These are phyloP conservation scores for Polyporus tsugae DNA, from an alignment of 1,284 basidiomycete species.

Conservation along the genomic window DNA sequence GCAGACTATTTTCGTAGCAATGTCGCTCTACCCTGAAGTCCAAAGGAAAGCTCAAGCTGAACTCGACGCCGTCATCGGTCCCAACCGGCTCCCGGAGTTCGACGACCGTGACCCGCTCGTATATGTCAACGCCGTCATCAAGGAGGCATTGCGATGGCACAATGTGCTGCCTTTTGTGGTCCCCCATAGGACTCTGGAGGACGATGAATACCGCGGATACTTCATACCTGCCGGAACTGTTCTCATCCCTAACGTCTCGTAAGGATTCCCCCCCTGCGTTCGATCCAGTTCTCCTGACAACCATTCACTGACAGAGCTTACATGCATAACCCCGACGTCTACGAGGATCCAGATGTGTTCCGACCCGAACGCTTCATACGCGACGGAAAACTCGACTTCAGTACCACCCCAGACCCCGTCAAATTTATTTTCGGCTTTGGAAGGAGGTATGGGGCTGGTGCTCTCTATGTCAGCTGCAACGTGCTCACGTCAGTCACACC, in stretches of 20 bases:
- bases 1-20: slow-evolving; percentile 43
- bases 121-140: slow-evolving; percentile 35
- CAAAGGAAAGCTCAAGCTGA: slow-evolving; percentile 41
- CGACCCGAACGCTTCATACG: slow-evolving; percentile 47
- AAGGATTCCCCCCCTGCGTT: neutral
- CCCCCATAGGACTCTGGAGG: slow-evolving; percentile 16
- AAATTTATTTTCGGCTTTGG: slow-evolving; percentile 44
- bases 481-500: neutral
- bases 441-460: slow-evolving; percentile 36
- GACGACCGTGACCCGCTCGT: slow-evolving; percentile 26
- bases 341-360: slow-evolving; percentile 44
- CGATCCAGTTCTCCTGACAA: neutral
- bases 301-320: slow-evolving; percentile 20
- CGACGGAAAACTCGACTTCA: slow-evolving; percentile 41
- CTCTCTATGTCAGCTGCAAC: neutral
- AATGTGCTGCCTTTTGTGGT: slow-evolving; percentile 27
- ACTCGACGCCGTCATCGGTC: slow-evolving; percentile 38
- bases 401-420: slow-evolving; percentile 37
- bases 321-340: slow-evolving; percentile 39
- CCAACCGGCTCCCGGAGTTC: slow-evolving; percentile 36
- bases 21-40: slow-evolving; percentile 46
- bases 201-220: slow-evolving; percentile 33
- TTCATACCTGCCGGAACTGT: slow-evolving; percentile 36
- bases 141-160: slow-evolving; percentile 35
- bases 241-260: slow-evolving; percentile 39